phyloP scores from a whole-genome alignment of 1,284 basidiomycete species.

The Porogramme epimiltina region DNA sequence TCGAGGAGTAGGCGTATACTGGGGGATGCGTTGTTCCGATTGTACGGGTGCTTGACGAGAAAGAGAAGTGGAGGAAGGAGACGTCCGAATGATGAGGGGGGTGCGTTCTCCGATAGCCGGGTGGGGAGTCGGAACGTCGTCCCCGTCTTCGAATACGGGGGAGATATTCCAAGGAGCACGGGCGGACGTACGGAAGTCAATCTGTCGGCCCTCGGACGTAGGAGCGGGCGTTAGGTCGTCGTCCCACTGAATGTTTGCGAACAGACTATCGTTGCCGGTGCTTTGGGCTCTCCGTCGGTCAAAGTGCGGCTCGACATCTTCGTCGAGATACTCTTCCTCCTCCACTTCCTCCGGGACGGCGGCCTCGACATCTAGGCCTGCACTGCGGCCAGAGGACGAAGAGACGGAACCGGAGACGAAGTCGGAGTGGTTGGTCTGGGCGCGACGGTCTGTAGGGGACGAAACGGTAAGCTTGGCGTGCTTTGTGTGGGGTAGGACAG shows the following conservation, averaged over 20 bases:
- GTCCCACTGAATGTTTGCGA: slow-evolving; percentile 51
- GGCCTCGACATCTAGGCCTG: slow-evolving; percentile 12
- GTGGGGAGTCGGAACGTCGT: slow-evolving; percentile 12
- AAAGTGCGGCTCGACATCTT: slow-evolving; percentile 72
- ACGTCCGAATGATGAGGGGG: slow-evolving; percentile 45
- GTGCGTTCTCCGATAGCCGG: slow-evolving; percentile 30
- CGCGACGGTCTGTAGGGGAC: slow-evolving; percentile 53
- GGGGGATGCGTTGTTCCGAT: not conserved
- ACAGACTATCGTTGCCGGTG: slow-evolving; percentile 29
- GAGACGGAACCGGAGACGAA: slow-evolving; percentile 53
- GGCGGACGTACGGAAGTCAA: slow-evolving; percentile 9
- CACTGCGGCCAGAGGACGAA: slow-evolving; percentile 38
- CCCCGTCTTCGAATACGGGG: slow-evolving; percentile 4
- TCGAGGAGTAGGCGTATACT: slow-evolving; percentile 11
- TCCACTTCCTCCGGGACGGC: slow-evolving; percentile 42
- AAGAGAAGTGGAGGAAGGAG: slow-evolving; percentile 34
- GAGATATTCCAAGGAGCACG: slow-evolving; percentile 8
- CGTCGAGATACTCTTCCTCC: slow-evolving; percentile 72
- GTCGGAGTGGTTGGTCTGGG: slow-evolving; percentile 62
- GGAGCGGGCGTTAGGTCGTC: slow-evolving; percentile 35
- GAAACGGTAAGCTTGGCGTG: not conserved
- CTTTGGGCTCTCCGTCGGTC: slow-evolving; percentile 21
- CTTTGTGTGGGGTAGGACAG: not conserved
- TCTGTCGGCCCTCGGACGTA: slow-evolving; percentile 6
- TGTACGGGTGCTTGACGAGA: not conserved